Conservation (phyloP, 2,329 filamentous ascomycete genomes). For the Arthrobotrys entomopaga region DNA sequence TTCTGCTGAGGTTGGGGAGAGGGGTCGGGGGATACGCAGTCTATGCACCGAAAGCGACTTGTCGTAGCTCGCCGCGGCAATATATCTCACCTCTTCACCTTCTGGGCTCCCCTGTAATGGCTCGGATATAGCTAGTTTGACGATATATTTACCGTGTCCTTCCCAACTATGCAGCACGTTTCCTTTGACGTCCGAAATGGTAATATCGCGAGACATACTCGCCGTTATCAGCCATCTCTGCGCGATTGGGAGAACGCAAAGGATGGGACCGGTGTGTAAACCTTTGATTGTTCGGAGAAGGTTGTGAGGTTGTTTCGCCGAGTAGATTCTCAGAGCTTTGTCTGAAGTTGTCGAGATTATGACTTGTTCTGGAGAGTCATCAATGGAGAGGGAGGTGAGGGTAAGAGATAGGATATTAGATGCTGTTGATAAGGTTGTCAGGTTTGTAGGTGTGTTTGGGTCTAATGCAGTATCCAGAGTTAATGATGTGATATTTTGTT, state of each 20-base stretch:
- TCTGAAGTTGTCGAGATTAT: constrained; percentile 60
- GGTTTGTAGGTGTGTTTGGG: constrained; percentile 17
- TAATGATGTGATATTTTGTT: constrained; percentile 13
- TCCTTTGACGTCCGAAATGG: constrained; percentile 48
- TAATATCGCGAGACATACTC: constrained; percentile 57
- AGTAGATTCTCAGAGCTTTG: constrained; percentile 66
- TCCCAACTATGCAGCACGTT: constrained; percentile 30
- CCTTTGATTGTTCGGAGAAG: constrained; percentile 49
- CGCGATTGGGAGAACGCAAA: constrained; percentile 53
- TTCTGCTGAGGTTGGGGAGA: neutral
- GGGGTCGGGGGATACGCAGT: constrained; percentile 9
- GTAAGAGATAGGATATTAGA: constrained; percentile 65
- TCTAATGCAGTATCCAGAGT: constrained; percentile 22
- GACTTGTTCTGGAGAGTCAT: constrained; percentile 20
- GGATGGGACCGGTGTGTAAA: constrained; percentile 57
- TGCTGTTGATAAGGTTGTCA: constrained; percentile 59
- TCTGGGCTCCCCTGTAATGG: neutral
- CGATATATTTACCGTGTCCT: constrained; percentile 57
- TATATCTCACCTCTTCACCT: constrained; percentile 43
- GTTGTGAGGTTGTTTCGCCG: constrained; percentile 31
- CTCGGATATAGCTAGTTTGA: constrained; percentile 55
- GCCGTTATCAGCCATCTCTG: constrained; percentile 55
- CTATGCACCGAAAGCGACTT: constrained; percentile 44
- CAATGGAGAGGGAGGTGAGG: constrained; percentile 56
- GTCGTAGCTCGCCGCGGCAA: constrained; percentile 57